Evolutionary conservation across 116 monocot genomes (phyloP).

Genomic region (Posidonia oceanica): DNA sequence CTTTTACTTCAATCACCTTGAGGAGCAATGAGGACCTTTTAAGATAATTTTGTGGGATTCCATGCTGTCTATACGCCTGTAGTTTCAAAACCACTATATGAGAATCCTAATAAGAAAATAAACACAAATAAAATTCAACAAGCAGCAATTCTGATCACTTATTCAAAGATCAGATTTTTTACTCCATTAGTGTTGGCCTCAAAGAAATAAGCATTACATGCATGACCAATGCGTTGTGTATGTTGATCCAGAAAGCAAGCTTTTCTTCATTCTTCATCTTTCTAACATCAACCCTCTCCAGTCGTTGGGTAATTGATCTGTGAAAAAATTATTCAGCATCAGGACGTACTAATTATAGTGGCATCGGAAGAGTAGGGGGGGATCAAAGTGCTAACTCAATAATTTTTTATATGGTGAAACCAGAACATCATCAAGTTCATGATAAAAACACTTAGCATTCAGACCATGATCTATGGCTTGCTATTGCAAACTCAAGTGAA

Average conservation of each 20-base stretch:
- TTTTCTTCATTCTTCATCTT: conserved; percentile 79
- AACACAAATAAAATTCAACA: neutral
- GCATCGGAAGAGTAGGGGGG: too few species aligned
- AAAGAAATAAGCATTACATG: conserved; percentile 39
- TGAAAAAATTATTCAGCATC: neutral
- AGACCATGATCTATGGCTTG: too few species aligned
- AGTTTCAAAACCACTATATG: neutral
- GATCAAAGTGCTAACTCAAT: too few species aligned
- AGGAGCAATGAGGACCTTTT: conserved; percentile 45
- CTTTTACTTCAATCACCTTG: conserved; percentile 31
- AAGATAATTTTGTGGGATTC: conserved; percentile 54
- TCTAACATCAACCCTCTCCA: conserved; percentile 61
- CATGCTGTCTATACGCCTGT: conserved; percentile 69
- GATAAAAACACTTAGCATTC: too few species aligned
- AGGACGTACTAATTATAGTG: too few species aligned
- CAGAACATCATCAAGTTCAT: too few species aligned
- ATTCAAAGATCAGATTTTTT: neutral
- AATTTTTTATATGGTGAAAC: too few species aligned
- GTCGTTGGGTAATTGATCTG: conserved; percentile 43
- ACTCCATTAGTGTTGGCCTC: neutral
- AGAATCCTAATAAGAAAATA: neutral
- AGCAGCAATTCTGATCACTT: neutral
- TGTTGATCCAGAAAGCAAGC: conserved; percentile 94
- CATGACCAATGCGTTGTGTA: conserved; percentile 93
- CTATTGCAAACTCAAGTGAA: too few species aligned